Evolutionary conservation across 495 filamentous ascomycete species (phyloP), one percentile per base, ranked within the genome.

Genomic region (Aspergillus bertholletiae): DNA sequence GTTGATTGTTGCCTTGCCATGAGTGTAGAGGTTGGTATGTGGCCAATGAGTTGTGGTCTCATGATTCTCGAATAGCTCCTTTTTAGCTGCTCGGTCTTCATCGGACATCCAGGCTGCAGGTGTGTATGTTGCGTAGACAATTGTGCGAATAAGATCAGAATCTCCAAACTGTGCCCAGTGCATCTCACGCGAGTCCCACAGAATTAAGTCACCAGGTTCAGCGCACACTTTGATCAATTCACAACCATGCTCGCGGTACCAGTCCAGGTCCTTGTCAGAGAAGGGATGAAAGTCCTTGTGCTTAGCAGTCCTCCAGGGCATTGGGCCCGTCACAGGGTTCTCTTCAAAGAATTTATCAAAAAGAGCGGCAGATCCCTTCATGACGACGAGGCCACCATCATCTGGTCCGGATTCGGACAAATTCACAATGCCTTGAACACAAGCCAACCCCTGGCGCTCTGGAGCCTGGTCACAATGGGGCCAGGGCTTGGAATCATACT

Each of bases 1-100:
- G 2, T 63, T 56, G 49, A 55, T 43, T 3, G 54, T 49, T 7
- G 57, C 46, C 9, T 57, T 51, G 1, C 66, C 61, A 0, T 63
- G 63, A 18, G 60, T 30, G 12, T 59, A 54, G 15, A 69, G 43
- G 39, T 71, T 72, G 27, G 66, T 60, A 53, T 76, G 69, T 3
- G 73, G 68, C 75, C 74, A 78, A 39, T 78, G 73, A 1, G 74
- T 76, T 0, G 74, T 73, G 11, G 68, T 65, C 40, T 70, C 57
- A 35, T 66, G 67, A 12, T 56, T 47, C 27, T 65, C 61, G 41
- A 78, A 76, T 0, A 74, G 58, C 28, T 73, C 59, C 48, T 57
- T 57, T 54, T 76, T 77, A 27, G 54, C 48, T 39, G 57, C 53
- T 6, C 72, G 46, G 1, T 66, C 65, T 43, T 73, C 72, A 4